Percentiles rank a stretch among this genome's conserved stretches.
Conservation (phyloP, 768 basidiomycete species). For the Tylopilus plumbeoviolaceoides region DNA sequence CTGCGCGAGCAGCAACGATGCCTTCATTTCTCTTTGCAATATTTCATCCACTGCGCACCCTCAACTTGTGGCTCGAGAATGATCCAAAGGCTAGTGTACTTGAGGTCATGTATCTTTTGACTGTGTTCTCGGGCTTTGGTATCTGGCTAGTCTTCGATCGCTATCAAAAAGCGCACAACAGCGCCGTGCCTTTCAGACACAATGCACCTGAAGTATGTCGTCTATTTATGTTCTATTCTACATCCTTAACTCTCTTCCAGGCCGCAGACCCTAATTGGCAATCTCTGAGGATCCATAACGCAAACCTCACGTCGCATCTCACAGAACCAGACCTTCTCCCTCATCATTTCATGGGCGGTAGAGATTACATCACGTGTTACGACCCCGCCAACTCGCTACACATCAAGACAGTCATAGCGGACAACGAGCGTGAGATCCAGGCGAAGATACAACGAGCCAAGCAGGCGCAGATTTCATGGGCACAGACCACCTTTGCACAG, state of each 20-base stretch:
- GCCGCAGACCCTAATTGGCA: constrained; percentile 58
- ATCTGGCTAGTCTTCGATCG: constrained; percentile 77
- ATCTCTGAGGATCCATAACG: constrained; percentile 49
- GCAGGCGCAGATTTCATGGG: constrained; percentile 71
- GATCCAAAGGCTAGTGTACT: constrained; percentile 47
- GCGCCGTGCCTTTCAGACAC: constrained; percentile 64
- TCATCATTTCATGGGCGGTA: constrained; percentile 38
- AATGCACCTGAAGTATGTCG: constrained; percentile 52
- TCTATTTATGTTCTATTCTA: neutral
- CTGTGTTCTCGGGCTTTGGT: constrained; percentile 69
- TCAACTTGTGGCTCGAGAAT: constrained; percentile 45
- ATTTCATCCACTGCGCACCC: constrained; percentile 50
- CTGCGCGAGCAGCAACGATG: constrained; percentile 19
- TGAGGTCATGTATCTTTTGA: constrained; percentile 63
- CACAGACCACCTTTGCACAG: constrained; percentile 68
- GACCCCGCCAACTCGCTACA: constrained; percentile 89
- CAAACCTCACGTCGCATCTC: constrained; percentile 64
- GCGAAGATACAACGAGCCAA: constrained; percentile 65
- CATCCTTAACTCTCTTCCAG: constrained; percentile 31
- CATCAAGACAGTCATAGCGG: constrained; percentile 72
- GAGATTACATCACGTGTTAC: constrained; percentile 82
- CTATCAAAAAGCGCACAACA: constrained; percentile 70
- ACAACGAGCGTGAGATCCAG: constrained; percentile 66
- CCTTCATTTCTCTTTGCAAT: constrained; percentile 34
- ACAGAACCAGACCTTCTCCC: constrained; percentile 52